Percentiles rank a stretch among this genome's conserved stretches.
Conservation (phyloP, 1,284 basidiomycete species). For the Cutaneotrichosporon cutaneum region DNA sequence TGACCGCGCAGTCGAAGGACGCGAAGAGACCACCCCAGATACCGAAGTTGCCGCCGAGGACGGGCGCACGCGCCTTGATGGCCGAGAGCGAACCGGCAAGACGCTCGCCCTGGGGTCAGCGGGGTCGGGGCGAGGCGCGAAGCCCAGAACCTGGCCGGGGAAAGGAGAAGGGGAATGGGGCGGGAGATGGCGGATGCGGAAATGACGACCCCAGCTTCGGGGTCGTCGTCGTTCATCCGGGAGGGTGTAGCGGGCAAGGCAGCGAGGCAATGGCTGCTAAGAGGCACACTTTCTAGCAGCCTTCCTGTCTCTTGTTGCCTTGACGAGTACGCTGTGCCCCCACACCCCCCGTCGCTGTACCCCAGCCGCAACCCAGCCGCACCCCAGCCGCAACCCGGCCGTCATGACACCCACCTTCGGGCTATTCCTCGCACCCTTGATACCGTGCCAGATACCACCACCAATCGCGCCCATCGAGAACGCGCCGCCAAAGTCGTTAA, state of each 20-base stretch:
- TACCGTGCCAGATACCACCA: slow-evolving; percentile 96
- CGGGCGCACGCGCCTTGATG: slow-evolving; percentile 97
- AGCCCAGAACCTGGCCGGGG: not conserved
- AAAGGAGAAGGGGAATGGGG: no score
- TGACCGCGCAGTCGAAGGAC: slow-evolving; percentile 96
- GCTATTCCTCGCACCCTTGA: slow-evolving; percentile 96
- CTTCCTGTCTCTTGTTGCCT: no score
- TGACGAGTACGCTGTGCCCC: no score
- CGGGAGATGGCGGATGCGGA: no score
- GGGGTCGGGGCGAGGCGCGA: not conserved
- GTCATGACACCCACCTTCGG: slow-evolving; percentile 65
- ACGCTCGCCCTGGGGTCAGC: slow-evolving; percentile 69
- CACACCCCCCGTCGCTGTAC: no score
- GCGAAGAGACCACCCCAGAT: slow-evolving; percentile 98
- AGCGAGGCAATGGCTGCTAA: no score
- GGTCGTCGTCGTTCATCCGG: no score
- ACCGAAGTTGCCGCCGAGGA: slow-evolving; percentile 96
- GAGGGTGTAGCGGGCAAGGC: no score
- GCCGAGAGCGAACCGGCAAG: slow-evolving; percentile 90
- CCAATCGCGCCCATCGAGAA: slow-evolving; percentile 58
- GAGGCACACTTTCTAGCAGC: no score
- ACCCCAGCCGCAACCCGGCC: not conserved
- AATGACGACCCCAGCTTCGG: no score
- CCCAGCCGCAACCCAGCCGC: not conserved
- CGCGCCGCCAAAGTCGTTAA: slow-evolving; percentile 97